Evolutionary conservation across 2,329 filamentous ascomycete species (phyloP).

Genomic region (Aspergillus fumigatiaffinis): DNA sequence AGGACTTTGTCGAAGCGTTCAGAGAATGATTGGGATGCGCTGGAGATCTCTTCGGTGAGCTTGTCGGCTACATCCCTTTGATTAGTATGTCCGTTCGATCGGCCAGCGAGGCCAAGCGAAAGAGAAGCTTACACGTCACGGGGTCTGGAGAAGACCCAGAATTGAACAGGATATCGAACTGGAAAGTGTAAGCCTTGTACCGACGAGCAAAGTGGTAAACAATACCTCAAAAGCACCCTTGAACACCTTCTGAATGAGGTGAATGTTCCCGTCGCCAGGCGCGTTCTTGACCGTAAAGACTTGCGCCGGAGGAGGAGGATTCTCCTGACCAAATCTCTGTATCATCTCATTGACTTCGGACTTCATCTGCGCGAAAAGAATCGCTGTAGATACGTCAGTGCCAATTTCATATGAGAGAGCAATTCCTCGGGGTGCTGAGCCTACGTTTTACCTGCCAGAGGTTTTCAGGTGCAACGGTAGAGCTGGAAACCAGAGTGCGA

Average conservation of each 20-base stretch:
- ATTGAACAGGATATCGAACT: conserved; percentile 89
- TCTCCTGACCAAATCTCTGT: conserved; percentile 57
- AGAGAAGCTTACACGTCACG: conserved; percentile 46
- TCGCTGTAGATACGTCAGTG: conserved; percentile 31
- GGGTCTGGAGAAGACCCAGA: conserved; percentile 62
- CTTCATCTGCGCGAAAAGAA: conserved; percentile 63
- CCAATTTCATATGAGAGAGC: background rate
- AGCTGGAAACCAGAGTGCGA: conserved; percentile 69
- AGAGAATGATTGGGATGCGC: conserved; percentile 64
- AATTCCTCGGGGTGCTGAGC: conserved; percentile 13
- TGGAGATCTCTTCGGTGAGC: conserved; percentile 66
- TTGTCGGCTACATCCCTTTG: conserved; percentile 48
- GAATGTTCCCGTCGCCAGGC: conserved; percentile 64
- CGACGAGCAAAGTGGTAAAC: background rate
- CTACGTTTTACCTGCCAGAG: conserved; percentile 79
- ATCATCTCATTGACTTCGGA: conserved; percentile 58
- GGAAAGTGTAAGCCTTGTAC: conserved; percentile 10
- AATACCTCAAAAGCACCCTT: conserved; percentile 71
- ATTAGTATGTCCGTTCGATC: background rate
- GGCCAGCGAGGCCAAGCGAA: background rate
- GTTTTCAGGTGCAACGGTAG: conserved; percentile 61
- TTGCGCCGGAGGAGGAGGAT: conserved; percentile 77
- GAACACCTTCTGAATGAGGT: conserved; percentile 88
- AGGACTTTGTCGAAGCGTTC: conserved; percentile 71
- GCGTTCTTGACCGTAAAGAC: conserved; percentile 73